Evolutionary conservation across 2,329 filamentous ascomycete species (phyloP).

Genomic region (Xylariaceae sp.): DNA sequence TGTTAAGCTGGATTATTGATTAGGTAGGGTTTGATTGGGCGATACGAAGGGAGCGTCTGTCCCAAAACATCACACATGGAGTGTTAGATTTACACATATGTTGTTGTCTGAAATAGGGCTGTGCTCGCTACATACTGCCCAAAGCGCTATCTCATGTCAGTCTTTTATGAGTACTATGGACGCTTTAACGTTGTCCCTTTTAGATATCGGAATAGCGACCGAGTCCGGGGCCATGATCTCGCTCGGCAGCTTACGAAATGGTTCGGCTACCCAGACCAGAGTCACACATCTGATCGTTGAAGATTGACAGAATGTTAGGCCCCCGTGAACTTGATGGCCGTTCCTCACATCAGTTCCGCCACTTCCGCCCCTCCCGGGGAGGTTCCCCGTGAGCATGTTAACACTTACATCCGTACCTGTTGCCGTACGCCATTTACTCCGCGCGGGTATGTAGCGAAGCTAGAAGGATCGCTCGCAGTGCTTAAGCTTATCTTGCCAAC

Average conservation of each 20-base stretch:
- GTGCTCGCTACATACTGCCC: conserved; percentile 13
- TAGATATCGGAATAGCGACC: no score
- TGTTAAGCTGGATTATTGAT: conserved; percentile 5
- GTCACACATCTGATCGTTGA: not conserved
- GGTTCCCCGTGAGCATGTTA: conserved; percentile 10
- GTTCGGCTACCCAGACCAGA: no score
- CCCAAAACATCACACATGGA: conserved; percentile 11
- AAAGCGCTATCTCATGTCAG: no score
- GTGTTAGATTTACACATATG: conserved; percentile 14
- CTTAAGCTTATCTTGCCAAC: conserved; percentile 3
- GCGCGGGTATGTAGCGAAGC: not conserved
- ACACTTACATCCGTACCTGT: not conserved
- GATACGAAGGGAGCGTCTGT: conserved; percentile 3
- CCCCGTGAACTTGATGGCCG: conserved; percentile 8
- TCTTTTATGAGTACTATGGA: no score
- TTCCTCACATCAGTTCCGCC: conserved; percentile 6
- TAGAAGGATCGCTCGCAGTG: conserved; percentile 13
- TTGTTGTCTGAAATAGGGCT: conserved; percentile 16
- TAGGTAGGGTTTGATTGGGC: conserved; percentile 8
- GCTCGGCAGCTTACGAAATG: no score
- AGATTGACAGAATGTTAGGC: conserved; percentile 8
- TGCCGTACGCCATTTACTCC: no score
- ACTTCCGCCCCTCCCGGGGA: conserved; percentile 5
- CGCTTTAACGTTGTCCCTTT: no score
- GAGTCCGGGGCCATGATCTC: no score